These are phyloP conservation scores for Calonectria naviculata DNA, from an alignment of 2,329 filamentous ascomycete genomes.

Conservation along the genomic window DNA sequence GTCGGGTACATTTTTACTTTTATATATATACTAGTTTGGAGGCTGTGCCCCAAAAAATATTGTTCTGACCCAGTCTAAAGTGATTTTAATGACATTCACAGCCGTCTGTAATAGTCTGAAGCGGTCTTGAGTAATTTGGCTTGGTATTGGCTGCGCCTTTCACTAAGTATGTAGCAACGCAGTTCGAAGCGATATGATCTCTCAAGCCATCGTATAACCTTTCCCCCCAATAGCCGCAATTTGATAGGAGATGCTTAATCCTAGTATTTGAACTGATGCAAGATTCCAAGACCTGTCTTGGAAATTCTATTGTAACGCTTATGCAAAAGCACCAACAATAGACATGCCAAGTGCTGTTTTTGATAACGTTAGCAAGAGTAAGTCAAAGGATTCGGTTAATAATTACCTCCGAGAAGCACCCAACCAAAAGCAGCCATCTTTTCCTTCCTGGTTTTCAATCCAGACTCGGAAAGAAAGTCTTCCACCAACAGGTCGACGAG, in stretches of 20 bases:
- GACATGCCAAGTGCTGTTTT: constrained; percentile 45
- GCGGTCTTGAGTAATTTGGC: no score
- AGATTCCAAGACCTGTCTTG: background rate
- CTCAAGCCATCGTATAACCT: background rate
- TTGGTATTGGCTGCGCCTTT: background rate
- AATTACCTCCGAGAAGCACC: constrained; percentile 62
- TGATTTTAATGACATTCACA: background rate
- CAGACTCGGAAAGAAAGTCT: constrained; percentile 71
- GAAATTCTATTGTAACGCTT: background rate
- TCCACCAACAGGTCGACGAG: constrained; percentile 73
- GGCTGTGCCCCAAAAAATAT: background rate
- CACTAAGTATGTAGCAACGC: background rate
- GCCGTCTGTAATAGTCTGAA: background rate
- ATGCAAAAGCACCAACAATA: constrained; percentile 48
- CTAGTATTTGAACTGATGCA: background rate
- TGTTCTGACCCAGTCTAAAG: background rate
- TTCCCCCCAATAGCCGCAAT: background rate
- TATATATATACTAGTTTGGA: background rate
- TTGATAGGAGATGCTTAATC: background rate
- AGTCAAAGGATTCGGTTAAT: background rate
- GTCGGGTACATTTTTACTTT: background rate
- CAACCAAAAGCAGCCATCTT: constrained; percentile 65
- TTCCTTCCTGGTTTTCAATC: constrained; percentile 61
- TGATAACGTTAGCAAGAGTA: background rate
- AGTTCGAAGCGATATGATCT: background rate